Percentiles rank a stretch among this genome's conserved stretches.
Evolutionary conservation across 768 basidiomycete species (phyloP).

Genomic region (Hortiboletus campestris): DNA sequence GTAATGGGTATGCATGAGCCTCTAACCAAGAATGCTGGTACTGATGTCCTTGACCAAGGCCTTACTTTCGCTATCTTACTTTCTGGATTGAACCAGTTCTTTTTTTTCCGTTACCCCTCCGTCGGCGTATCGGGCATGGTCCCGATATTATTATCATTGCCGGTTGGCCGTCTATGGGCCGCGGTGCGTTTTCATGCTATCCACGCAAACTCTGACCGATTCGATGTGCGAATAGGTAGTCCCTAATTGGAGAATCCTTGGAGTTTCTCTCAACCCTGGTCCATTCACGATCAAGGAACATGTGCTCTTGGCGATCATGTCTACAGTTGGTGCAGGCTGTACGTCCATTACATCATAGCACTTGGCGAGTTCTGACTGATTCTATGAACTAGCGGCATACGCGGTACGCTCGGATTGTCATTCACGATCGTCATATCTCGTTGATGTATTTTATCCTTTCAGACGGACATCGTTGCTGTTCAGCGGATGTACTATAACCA

Average conservation of each 20-base stretch:
- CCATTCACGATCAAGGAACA: conserved; percentile 76
- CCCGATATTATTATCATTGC: conserved; percentile 70
- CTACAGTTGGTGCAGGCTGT: conserved; percentile 41
- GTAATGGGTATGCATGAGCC: conserved; percentile 39
- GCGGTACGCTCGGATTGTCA: conserved; percentile 29
- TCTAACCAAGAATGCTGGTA: rapidly evolving
- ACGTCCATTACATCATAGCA: conserved; percentile 2
- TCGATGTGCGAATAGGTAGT: conserved; percentile 33
- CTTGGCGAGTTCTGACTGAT: neutral
- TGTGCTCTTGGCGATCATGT: conserved; percentile 69
- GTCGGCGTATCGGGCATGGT: conserved; percentile 46
- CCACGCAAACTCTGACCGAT: neutral
- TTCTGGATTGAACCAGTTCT: conserved; percentile 77
- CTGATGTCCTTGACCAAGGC: conserved; percentile 13
- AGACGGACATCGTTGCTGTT: conserved; percentile 72
- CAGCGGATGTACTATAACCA: conserved; percentile 70
- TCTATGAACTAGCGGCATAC: conserved; percentile 40
- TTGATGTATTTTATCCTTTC: neutral
- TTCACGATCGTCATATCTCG: neutral
- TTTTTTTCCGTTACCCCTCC: conserved; percentile 67
- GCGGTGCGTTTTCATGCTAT: conserved; percentile 15
- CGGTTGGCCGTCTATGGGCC: conserved; percentile 68
- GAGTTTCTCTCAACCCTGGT: conserved; percentile 67
- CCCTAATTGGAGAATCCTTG: conserved; percentile 53
- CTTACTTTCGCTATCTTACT: conserved; percentile 56